A percentile compares a stretch with the other conserved stretches of the same genome.
Evolutionary conservation across 495 filamentous ascomycete species (phyloP).

Genomic region (Terfezia boudieri): DNA sequence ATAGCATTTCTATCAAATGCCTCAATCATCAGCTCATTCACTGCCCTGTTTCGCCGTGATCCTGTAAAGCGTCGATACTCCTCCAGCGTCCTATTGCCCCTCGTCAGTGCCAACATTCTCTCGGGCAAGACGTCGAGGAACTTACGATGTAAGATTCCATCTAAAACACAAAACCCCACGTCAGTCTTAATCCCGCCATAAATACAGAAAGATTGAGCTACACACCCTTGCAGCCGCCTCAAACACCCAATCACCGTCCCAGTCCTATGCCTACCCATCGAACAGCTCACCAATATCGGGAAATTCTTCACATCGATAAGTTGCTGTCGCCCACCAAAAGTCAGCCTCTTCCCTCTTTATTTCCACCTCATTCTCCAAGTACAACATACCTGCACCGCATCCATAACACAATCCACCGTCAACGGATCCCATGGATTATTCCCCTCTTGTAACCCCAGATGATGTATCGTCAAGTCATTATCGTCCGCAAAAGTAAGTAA

Average conservation of each 20-base stretch:
- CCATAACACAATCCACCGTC: constrained; percentile 13
- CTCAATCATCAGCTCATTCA: constrained; percentile 16
- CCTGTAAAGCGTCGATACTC: constrained; percentile 17
- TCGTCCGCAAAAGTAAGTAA: constrained; percentile 13
- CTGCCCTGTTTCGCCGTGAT: constrained; percentile 10
- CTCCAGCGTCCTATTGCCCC: constrained; percentile 8
- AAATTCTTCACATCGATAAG: constrained; percentile 13
- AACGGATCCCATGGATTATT: constrained; percentile 15
- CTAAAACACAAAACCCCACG: no score
- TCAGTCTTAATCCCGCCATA: no score
- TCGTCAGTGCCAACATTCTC: constrained; percentile 8
- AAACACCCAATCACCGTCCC: constrained; percentile 18
- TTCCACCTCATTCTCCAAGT: no score
- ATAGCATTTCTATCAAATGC: constrained; percentile 12
- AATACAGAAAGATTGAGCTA: background rate
- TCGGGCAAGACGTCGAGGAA: background rate
- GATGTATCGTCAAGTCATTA: constrained; percentile 14
- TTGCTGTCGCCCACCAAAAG: constrained; percentile 1
- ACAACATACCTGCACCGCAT: constrained; percentile 7
- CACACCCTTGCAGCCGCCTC: constrained; percentile 10
- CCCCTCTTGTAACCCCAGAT: constrained; percentile 14
- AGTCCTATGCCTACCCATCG: constrained; percentile 15
- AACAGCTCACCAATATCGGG: constrained; percentile 14
- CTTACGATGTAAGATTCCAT: no score
- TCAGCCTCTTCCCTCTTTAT: no score